Percentiles rank a stretch among this genome's conserved stretches.
phyloP scores from a whole-genome alignment of 495 filamentous ascomycete genomes.

The Penicillium ochrochloron region DNA sequence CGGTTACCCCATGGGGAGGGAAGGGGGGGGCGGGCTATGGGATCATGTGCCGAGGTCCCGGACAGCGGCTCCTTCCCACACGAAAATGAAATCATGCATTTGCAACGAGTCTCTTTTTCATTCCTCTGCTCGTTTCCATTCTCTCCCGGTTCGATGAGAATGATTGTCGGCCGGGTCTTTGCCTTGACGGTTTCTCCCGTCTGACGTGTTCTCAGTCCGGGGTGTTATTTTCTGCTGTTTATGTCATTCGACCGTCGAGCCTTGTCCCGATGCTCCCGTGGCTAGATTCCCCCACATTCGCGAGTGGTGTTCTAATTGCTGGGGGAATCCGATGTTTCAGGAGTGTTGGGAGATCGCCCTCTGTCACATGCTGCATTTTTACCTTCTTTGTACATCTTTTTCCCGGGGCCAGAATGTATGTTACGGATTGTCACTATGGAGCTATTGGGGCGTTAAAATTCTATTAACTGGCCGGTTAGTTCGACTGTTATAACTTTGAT shows the following conservation, averaged over 20 bases:
- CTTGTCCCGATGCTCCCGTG: not conserved
- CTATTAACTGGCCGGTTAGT: not conserved
- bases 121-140: constrained; percentile 7
- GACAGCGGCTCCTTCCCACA: constrained; percentile 14
- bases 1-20: not conserved
- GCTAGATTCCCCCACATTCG: not conserved
- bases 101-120: constrained; percentile 25
- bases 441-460: constrained; percentile 21
- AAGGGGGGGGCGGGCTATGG: constrained; percentile 6
- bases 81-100: constrained; percentile 25
- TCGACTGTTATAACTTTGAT: constrained; percentile 2
- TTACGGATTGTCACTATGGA: constrained; percentile 21
- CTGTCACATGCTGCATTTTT: constrained; percentile 11
- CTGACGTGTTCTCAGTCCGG: not conserved
- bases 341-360: not conserved
- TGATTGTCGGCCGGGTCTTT: not conserved
- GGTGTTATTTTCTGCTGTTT: not conserved
- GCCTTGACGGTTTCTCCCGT: not conserved
- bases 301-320: not conserved
- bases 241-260: not conserved
- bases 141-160: not conserved
- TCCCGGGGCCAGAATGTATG: constrained; percentile 25
- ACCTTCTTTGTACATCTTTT: constrained; percentile 14
- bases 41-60: constrained; percentile 25
- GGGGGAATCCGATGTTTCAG: not conserved